Evolutionary conservation across 1,284 basidiomycete genomes (phyloP), one percentile per base, ranked within the genome.

Genomic region (Leccinum holopus): DNA sequence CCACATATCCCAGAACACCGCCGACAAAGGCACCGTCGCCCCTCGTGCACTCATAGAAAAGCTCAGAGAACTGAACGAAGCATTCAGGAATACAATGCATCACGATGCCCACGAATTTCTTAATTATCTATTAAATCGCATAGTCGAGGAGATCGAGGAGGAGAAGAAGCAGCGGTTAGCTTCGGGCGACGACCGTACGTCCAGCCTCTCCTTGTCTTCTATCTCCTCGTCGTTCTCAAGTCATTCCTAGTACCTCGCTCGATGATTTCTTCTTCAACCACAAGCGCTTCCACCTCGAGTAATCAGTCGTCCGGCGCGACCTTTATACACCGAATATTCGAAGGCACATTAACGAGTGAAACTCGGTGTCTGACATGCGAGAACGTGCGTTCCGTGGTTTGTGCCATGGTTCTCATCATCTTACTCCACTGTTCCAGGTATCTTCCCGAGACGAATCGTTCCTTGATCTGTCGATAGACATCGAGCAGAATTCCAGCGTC

Each of bases 21-120:
- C 79, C 8, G 90, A 93, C 67, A 90, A 91, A 71, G 95, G 95
- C 62, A 91, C 91, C 7, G 85, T 97, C 52, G 85, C 93, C 2
- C 95, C 95, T 3, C 86, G 89, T 64, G 91, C 91, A 32, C 92
- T 98, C 76, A 89, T 98, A 72, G 89, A 93, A 68, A 95, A 95
- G 71, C 84, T 97, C 69, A 92, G 92, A 74, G 87, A 92, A 72
- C 81, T 94, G 72, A 97, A 96, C 76, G 91, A 91, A 70, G 82
- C 90, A 60, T 98, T 95, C 75, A 85, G 92, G 59, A 88, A 87
- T 44, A 90, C 89, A 32, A 90, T 90, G 83, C 96, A 96, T 72
- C 95, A 98, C 74, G 96, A 98, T 75, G 95, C 95, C 2, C 95
- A 98, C 76, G 97, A 99, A 78, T 98, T 99, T 77, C 82, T 98